Evolutionary conservation across 306 rosid species (phyloP), one percentile per base, ranked within the genome.

Genomic region (Luffa aegyptiaca): DNA sequence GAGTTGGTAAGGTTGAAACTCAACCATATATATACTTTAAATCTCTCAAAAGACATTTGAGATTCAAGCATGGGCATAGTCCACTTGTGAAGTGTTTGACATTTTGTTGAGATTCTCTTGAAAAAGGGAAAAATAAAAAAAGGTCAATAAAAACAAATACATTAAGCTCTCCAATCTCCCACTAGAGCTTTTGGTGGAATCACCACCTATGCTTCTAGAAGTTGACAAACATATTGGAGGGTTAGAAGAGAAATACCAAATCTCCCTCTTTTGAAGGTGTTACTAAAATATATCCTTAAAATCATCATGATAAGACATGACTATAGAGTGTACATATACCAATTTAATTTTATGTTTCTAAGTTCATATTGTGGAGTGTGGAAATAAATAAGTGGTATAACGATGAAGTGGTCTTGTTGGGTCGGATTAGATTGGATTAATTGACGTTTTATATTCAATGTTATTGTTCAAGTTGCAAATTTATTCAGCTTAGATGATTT

Each of bases 161-260:
- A 45, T 10, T 21, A 14, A 72, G 6, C 42, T 72, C 77, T 48
- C 7, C 59, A 72, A 72, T 48, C 21, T 13, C 42, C 77, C 77
- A 72, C 77, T 48, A 72, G 8, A 46, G 21, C 21, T 46, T 48
- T 7, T 72, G 77, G 77, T 72, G 77, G 77, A 48, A 46, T 48
- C 58, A 72, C 77, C 77, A 46, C 77, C 77, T 72, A 21, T 72
- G 77, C 58, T 72, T 72, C 77, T 72, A 72, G 77, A 72, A 72
- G 77, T 72, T 72, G 77, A 72, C 77, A 46, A 72, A 48, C 36
- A 42, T 48, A 46, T 48, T 45, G 56, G 76, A 45, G 9, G 56
- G 10, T 70, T 70, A n/a, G 17, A 71, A 71, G 11, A 46, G 45
- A 70, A 71, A 20, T 44, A 71, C 76, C 76, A 46, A 71, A 71